Evolutionary conservation across 768 basidiomycete genomes (phyloP).

Genomic region (Leccinum variicolor): DNA sequence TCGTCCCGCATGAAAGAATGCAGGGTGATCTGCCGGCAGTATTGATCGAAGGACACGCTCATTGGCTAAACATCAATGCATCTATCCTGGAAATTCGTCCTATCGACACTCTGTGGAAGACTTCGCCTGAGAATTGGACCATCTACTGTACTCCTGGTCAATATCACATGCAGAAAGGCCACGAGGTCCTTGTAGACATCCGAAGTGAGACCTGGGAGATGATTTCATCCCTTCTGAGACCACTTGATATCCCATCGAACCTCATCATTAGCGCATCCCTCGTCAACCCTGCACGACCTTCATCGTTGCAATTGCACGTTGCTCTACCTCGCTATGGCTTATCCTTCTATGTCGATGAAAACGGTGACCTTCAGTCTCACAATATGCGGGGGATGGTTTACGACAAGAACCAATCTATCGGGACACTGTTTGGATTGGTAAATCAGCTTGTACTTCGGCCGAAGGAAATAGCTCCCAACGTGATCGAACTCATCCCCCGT

Average conservation of each 20-base stretch:
- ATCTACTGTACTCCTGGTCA: conserved; percentile 6
- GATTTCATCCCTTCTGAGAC: conserved; percentile 11
- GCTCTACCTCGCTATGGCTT: conserved; percentile 27
- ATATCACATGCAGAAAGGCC: conserved; percentile 1
- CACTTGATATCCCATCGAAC: conserved; percentile 8
- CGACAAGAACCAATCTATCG: not conserved
- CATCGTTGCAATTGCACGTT: conserved; percentile 19
- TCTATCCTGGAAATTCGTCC: conserved; percentile 24
- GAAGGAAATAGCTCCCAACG: not conserved
- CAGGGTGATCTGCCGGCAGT: conserved; percentile 18
- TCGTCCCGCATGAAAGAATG: conserved; percentile 18
- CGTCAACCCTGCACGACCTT: not conserved
- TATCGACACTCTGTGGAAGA: conserved; percentile 14
- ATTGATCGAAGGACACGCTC: conserved; percentile 16
- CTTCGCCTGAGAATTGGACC: conserved; percentile 20
- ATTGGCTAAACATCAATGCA: conserved; percentile 26
- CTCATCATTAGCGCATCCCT: conserved; percentile 14
- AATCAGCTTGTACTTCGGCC: not conserved
- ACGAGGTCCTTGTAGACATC: conserved; percentile 18
- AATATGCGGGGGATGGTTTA: not conserved
- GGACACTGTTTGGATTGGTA: not conserved
- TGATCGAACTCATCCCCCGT: not conserved
- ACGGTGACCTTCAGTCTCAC: not conserved
- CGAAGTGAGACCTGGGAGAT: conserved; percentile 22
- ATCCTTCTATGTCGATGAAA: not conserved